Conservation (phyloP, 768 basidiomycete genomes). For the Suillus fuscotomentosus region DNA sequence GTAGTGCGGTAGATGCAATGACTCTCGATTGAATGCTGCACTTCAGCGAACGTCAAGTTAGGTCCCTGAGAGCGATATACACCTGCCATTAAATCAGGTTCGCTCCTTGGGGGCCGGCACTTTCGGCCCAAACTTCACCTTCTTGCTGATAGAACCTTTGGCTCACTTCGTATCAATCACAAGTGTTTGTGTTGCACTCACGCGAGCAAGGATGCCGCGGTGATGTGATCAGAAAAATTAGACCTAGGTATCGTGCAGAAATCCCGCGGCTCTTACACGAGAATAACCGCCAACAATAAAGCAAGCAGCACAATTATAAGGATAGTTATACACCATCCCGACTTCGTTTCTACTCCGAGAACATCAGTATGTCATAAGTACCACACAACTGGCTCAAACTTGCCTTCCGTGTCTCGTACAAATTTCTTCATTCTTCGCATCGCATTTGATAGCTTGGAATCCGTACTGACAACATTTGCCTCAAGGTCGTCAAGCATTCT, state of each 20-base stretch:
- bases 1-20: too few relatives aligned
- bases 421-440: slow-evolving; percentile 76
- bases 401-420: slow-evolving; percentile 81
- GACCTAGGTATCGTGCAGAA: neutral
- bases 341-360: slow-evolving; percentile 63
- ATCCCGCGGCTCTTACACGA: slow-evolving; percentile 44
- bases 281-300: slow-evolving; percentile 76
- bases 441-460: slow-evolving; percentile 61
- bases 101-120: too few relatives aligned
- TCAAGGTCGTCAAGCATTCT: slow-evolving; percentile 85
- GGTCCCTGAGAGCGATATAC: too few relatives aligned
- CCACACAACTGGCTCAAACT: slow-evolving; percentile 13
- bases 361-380: slow-evolving; percentile 1
- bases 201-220: neutral
- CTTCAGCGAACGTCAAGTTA: too few relatives aligned
- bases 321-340: slow-evolving; percentile 87
- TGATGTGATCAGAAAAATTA: neutral
- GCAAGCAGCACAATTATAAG: slow-evolving; percentile 77
- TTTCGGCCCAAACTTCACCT: neutral
- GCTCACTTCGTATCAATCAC: neutral
- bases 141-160: neutral
- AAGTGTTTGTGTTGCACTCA: neutral
- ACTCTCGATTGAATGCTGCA: too few relatives aligned
- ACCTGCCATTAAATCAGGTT: too few relatives aligned
- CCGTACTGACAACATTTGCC: slow-evolving; percentile 65